phyloP scores from a whole-genome alignment of 1,139 yeast species.

The Blastobotrys aristatus region DNA sequence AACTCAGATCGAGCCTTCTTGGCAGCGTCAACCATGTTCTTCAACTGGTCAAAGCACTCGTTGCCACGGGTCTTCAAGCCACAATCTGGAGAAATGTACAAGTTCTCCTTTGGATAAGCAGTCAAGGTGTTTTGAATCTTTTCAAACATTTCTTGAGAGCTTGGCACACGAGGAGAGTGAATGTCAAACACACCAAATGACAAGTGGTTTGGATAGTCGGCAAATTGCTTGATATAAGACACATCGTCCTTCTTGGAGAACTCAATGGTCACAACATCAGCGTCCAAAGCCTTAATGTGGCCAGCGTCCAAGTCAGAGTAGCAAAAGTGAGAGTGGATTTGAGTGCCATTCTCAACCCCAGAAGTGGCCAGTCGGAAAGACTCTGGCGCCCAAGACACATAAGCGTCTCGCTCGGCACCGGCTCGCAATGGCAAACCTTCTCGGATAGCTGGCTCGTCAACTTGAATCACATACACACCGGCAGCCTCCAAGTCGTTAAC shows the following conservation, averaged over 20 bases:
- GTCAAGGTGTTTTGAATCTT: conserved; percentile 93
- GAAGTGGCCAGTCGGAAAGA: conserved; percentile 99
- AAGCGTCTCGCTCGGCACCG: conserved; percentile 93
- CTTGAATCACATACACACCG: conserved; percentile 96
- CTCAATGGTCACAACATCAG: conserved; percentile 98
- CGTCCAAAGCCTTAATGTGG: conserved; percentile 99
- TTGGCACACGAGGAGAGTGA: conserved; percentile 99
- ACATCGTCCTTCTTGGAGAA: conserved; percentile 99
- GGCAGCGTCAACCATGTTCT: conserved; percentile 99
- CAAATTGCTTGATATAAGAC: conserved; percentile 94
- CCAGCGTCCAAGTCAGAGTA: conserved; percentile 99
- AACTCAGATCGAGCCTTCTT: conserved; percentile 39
- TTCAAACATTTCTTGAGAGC: conserved; percentile 89
- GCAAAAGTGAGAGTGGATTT: conserved; percentile 99
- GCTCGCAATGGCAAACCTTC: conserved; percentile 99
- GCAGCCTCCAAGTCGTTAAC: conserved; percentile 97
- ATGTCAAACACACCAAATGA: conserved; percentile 99
- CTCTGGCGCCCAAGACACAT: conserved; percentile 98
- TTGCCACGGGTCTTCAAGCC: conserved; percentile 98
- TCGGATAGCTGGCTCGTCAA: conserved; percentile 99
- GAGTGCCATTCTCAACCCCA: conserved; percentile 92
- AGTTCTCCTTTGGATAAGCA: conserved; percentile 94
- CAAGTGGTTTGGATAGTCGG: conserved; percentile 98
- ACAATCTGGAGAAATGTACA: conserved; percentile 99
- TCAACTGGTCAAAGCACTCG: conserved; percentile 72